These are phyloP conservation scores for Pseudogymnoascus pannorum DNA, from an alignment of 2,329 filamentous ascomycete species.

Conservation along the genomic window DNA sequence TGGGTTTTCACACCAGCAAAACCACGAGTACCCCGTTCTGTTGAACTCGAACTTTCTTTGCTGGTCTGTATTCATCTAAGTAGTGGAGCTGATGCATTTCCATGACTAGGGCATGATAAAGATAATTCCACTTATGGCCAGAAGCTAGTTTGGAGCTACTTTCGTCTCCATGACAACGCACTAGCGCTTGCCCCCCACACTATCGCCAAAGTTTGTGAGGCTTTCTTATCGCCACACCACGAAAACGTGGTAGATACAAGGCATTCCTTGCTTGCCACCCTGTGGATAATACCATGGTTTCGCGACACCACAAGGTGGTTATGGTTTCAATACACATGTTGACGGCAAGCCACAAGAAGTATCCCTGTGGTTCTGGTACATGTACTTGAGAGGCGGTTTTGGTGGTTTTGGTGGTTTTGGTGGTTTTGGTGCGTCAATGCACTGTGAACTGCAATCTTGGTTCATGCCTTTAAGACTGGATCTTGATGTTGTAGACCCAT, in stretches of 20 bases:
- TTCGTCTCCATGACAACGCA: background rate
- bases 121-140: background rate
- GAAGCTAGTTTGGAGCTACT: background rate
- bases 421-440: background rate
- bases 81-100: background rate
- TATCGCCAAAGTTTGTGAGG: background rate
- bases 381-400: background rate
- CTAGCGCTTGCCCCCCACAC: background rate
- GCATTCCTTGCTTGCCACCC: background rate
- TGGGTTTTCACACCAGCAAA: no score
- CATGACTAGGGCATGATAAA: background rate
- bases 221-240: background rate
- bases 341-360: background rate
- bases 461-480: background rate
- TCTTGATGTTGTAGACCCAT: background rate
- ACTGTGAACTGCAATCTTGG: background rate
- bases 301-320: background rate
- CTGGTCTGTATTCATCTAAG: background rate
- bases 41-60: background rate
- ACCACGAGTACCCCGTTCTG: no score
- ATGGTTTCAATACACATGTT: background rate
- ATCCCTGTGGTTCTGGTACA: background rate
- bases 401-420: no score
- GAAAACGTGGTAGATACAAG: background rate
- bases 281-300: background rate